Evolutionary conservation across 2,329 filamentous ascomycete genomes (phyloP), one percentile per base, ranked within the genome.

Genomic region (Verruconis gallopava): DNA sequence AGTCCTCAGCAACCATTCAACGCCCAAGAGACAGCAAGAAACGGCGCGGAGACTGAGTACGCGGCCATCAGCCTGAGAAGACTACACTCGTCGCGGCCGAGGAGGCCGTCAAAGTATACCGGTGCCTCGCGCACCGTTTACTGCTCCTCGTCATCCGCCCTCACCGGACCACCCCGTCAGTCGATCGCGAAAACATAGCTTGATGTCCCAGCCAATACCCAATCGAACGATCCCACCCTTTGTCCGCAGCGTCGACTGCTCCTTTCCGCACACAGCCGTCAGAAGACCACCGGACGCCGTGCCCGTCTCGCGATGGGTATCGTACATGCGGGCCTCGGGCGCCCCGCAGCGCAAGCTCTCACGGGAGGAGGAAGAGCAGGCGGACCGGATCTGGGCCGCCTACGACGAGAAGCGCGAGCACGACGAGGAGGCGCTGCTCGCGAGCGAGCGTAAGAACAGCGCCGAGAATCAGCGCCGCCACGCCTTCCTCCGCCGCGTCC

Each of bases 191-290:
- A n/a, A n/a, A n/a, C n/a, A n/a, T n/a, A n/a, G n/a, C n/a, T n/a
- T n/a, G n/a, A 30, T 30, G 25, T 30, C 25, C 25, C 6, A 30
- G n/a, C 25, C 25, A 30, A 30, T 25, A 5, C 2, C 32, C 11
- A 21, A 14, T 19, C 41, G 41, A 17, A 43, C 35, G 4, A 22
- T 43, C 2, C 41, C 41, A 15, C 34, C 41, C 3, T 43, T 22
- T 12, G 41, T 43, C 14, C 41, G 41, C 5, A 40, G 20, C 15
- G 28, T 21, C 34, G 37, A 38, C 17, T 19, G 30, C 21, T 14
- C 17, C 30, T 11, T 22, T 17, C 28, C 17, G 22, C 21, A 19
- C 19, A 6, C 33, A 28, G n/a, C 22, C 34, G 20, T 15, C 21
- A 14, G 5, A 17, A 11, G 34, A 5, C 21, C 20, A n/a, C 20